Conservation (phyloP, 2,329 filamentous ascomycete species). For the Pseudocercospora eumusae region DNA sequence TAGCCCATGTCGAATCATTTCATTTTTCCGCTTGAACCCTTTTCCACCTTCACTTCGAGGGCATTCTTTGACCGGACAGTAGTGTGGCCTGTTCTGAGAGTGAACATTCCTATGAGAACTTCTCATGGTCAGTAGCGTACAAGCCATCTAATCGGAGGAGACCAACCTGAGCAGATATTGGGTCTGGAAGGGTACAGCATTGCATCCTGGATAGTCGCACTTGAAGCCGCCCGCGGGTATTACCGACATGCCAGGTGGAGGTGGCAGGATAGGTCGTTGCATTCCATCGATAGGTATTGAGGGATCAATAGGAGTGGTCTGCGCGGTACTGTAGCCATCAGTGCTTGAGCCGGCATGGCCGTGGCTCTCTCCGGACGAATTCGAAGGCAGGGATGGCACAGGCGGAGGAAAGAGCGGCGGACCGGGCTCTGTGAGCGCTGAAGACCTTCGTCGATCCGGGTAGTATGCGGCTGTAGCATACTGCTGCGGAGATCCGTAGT, state of each 20-base stretch:
- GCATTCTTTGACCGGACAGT: constrained; percentile 61
- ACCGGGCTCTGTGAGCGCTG: constrained; percentile 22
- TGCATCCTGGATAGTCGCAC: constrained; percentile 67
- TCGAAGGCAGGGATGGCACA: constrained; percentile 32
- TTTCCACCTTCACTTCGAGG: constrained; percentile 62
- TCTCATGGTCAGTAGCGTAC: not conserved
- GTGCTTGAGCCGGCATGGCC: constrained; percentile 34
- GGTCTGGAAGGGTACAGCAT: constrained; percentile 72
- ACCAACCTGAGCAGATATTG: constrained; percentile 69
- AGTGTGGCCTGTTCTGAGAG: constrained; percentile 63
- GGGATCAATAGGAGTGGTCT: constrained; percentile 41
- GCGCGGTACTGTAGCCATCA: constrained; percentile 40
- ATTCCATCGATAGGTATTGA: constrained; percentile 36
- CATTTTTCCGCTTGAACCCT: constrained; percentile 69
- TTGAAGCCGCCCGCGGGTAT: constrained; percentile 52
- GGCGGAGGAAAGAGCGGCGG: constrained; percentile 21
- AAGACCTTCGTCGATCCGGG: constrained; percentile 28
- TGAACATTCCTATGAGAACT: constrained; percentile 73
- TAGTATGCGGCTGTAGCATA: constrained; percentile 28
- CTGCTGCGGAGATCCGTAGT: constrained; percentile 34
- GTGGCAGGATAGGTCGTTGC: constrained; percentile 33
- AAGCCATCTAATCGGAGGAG: constrained; percentile 11
- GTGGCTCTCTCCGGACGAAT: constrained; percentile 37
- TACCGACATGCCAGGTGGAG: constrained; percentile 41
- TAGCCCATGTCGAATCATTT: constrained; percentile 75